Conservation (phyloP, 305 asterid genomes). For the Lippia alba region DNA sequence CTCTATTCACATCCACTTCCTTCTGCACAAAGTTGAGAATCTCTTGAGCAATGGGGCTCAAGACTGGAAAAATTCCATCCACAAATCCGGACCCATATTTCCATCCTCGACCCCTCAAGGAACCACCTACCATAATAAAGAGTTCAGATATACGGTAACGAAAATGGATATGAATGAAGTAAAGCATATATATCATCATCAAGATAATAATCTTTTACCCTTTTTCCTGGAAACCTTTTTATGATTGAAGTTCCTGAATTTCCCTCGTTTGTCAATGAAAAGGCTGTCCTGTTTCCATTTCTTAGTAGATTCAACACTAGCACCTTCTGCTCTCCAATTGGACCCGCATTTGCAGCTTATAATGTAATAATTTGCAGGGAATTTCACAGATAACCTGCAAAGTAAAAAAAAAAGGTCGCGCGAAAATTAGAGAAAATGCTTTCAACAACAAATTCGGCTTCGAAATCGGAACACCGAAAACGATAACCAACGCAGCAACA, state of each 20-base stretch:
- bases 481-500: not conserved
- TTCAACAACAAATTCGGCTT: not conserved
- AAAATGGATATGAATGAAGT: not conserved
- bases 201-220: conserved; percentile 44
- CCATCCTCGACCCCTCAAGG: conserved; percentile 96
- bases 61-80: conserved; percentile 83
- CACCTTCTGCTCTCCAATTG: conserved; percentile 54
- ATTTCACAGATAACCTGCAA: conserved; percentile 58
- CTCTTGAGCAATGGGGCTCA: conserved; percentile 76
- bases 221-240: conserved; percentile 77
- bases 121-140: conserved; percentile 63
- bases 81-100: conserved; percentile 92
- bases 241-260: conserved; percentile 64
- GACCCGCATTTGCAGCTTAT: conserved; percentile 44
- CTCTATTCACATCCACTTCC: conserved; percentile 51
- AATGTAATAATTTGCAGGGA: conserved; percentile 44
- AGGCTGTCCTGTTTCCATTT: conserved; percentile 76
- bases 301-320: conserved; percentile 49
- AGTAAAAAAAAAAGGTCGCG: not conserved
- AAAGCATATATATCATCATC: not conserved
- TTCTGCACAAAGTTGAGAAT: conserved; percentile 66
- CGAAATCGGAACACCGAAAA: not conserved
- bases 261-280: conserved; percentile 71
- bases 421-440: not conserved
- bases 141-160: conserved; percentile 11